phyloP scores from a whole-genome alignment of 306 rosid genomes.

The Citrullus colocynthis region DNA sequence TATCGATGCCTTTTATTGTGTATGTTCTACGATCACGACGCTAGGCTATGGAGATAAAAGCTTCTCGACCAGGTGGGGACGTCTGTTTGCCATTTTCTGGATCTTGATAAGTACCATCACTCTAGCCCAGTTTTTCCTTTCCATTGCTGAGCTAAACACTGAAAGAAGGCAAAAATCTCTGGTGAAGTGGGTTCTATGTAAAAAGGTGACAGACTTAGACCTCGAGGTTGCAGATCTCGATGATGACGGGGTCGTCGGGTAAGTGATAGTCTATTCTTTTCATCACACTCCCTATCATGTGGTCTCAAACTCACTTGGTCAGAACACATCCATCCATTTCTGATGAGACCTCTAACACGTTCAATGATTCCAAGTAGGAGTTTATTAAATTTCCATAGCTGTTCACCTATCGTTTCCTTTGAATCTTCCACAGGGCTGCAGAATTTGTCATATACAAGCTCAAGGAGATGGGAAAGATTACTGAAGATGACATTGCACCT shows the following conservation, averaged over 20 bases:
- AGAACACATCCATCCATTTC: not conserved
- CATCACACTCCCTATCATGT: not conserved
- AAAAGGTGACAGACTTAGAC: constrained; percentile 38
- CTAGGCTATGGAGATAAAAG: constrained; percentile 67
- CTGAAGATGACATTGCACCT: constrained; percentile 56
- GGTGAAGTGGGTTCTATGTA: constrained; percentile 48
- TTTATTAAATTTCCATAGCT: not conserved
- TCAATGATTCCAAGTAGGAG: not conserved
- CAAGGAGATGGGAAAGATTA: constrained; percentile 83
- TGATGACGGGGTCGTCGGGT: constrained; percentile 55
- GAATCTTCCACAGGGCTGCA: constrained; percentile 35
- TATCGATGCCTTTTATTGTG: constrained; percentile 46
- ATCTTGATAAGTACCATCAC: constrained; percentile 53
- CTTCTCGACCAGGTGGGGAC: constrained; percentile 63
- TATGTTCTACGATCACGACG: constrained; percentile 36
- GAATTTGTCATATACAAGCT: constrained; percentile 73
- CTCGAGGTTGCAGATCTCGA: constrained; percentile 87
- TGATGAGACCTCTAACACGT: not conserved
- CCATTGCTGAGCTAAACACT: constrained; percentile 56
- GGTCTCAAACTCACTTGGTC: not conserved
- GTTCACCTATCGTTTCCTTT: not conserved
- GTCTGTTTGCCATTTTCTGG: constrained; percentile 74
- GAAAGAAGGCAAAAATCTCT: constrained; percentile 48
- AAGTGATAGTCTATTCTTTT: constrained; percentile 17
- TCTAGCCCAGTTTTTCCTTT: constrained; percentile 71